These are phyloP conservation scores for Amphibolis antarctica DNA, from an alignment of 106 monocot genomes.

Conservation along the genomic window DNA sequence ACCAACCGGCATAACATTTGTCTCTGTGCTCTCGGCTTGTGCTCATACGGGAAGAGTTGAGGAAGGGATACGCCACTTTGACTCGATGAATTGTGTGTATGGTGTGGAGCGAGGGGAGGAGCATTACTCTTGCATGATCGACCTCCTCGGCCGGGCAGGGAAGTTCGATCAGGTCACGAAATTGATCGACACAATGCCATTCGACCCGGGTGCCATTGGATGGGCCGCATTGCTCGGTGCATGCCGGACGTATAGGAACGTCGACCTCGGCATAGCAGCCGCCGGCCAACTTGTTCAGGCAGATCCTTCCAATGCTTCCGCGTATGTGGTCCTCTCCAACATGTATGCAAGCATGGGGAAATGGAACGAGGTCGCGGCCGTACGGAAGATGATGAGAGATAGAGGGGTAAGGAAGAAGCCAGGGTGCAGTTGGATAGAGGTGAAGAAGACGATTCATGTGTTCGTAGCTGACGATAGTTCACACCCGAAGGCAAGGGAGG, in stretches of 20 bases:
- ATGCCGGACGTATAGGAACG: slow-evolving; percentile 13
- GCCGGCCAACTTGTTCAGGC: slow-evolving; percentile 11
- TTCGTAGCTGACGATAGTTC: slow-evolving; percentile 55
- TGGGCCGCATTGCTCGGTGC: slow-evolving; percentile 35
- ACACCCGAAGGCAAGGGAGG: slow-evolving; percentile 33
- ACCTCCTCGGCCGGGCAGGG: slow-evolving; percentile 26
- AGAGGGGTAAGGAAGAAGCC: slow-evolving; percentile 26
- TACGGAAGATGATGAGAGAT: slow-evolving; percentile 24
- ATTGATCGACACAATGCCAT: slow-evolving; percentile 21
- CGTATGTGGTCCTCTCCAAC: slow-evolving; percentile 28
- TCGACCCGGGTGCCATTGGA: slow-evolving; percentile 11
- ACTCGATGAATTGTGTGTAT: slow-evolving; percentile 12
- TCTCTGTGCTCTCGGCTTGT: slow-evolving; percentile 32
- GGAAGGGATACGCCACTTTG: slow-evolving; percentile 24
- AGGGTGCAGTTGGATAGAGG: slow-evolving; percentile 48
- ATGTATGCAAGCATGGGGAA: slow-evolving; percentile 17
- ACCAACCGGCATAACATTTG: slow-evolving; percentile 27
- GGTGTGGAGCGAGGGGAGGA: slow-evolving; percentile 16
- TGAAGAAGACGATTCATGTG: slow-evolving; percentile 39
- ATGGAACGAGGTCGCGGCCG: slow-evolving; percentile 3
- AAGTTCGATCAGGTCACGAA: slow-evolving; percentile 18
- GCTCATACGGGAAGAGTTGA: slow-evolving; percentile 38
- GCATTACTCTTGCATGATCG: slow-evolving; percentile 32
- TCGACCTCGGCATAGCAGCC: slow-evolving; percentile 17
- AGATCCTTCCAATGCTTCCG: slow-evolving; percentile 17